phyloP scores from a whole-genome alignment of 345 rosid species.

The Melaleuca alternifolia region DNA sequence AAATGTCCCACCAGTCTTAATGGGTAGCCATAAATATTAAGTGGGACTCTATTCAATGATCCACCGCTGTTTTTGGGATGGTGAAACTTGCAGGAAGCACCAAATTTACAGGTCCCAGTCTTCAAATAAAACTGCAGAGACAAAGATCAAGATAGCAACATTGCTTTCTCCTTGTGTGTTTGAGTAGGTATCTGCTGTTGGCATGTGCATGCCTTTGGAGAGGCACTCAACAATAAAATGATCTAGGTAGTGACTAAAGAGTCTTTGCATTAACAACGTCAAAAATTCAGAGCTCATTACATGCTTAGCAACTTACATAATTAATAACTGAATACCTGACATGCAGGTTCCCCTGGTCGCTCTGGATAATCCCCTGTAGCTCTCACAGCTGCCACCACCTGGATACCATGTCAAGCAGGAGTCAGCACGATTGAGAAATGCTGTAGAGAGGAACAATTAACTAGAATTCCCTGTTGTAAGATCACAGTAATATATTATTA shows the following conservation, averaged over 20 bases:
- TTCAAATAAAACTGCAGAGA: constrained; percentile 67
- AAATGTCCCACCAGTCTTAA: constrained; percentile 66
- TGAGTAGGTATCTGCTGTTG: not conserved
- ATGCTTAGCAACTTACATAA: constrained; percentile 39
- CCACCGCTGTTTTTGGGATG: constrained; percentile 75
- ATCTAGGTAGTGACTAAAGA: not conserved
- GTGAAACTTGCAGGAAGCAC: constrained; percentile 88
- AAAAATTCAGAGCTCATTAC: constrained; percentile 60
- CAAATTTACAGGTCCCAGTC: constrained; percentile 89
- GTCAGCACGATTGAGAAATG: not conserved
- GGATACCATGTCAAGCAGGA: not conserved
- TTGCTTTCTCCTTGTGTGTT: not conserved
- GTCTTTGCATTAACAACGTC: not conserved
- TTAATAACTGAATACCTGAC: constrained; percentile 46
- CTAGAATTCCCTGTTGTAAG: not conserved
- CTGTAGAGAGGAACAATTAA: not conserved
- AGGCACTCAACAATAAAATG: not conserved
- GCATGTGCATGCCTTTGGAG: not conserved
- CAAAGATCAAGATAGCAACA: not conserved
- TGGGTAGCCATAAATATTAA: constrained; percentile 73
- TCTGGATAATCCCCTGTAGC: constrained; percentile 85
- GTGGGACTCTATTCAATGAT: constrained; percentile 34
- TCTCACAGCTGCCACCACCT: constrained; percentile 72
- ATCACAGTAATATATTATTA: not conserved
- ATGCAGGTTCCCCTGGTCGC: constrained; percentile 70